Base-by-base conservation (phyloP, 805 yeast species). In the Yamadazyma sp. region DNA sequence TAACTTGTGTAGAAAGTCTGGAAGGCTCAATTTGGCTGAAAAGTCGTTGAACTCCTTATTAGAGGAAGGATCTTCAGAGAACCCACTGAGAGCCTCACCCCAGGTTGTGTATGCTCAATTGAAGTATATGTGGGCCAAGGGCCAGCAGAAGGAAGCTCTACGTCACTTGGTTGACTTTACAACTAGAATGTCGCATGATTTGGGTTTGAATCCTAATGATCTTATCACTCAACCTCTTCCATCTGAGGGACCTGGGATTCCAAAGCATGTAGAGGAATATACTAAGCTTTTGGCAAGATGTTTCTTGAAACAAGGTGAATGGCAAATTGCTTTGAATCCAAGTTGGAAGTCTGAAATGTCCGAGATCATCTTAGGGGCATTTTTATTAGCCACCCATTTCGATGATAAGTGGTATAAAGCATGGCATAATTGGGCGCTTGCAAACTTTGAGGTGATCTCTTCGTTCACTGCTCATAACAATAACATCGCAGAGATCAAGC, bases 361-460 rank as follows among this genome's bases (percentile, higher is more conserved):
- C 1, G 90, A 88, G 29, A 84, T 90, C 1, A 88, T 93, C 47
- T 65, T 93, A 42, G 96, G 97, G 9, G 89, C 97, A 0, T 93
- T 87, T 57, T 66, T 93, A 38, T 70, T 93, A 46, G 98, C 99
- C 0, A 91, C 99, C 0, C 96, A 90, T 57, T 91, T 93, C 60
- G 97, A 93, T 57, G 72, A 77, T 23, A 75, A 77, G 16, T 93
- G 99, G 96, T 93, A 93, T 54, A 93, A 95, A 55, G 99, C 98
- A 12, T 95, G 99, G 99, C 99, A 93, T 58, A 91, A 89, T 55
- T 93, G 99, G 99, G 99, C 99, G 0, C 70, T 95, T 54, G 97
- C 98, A 1, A 93, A 95, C 60, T 93, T 90, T 57, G 97, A 93
- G 56, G 98, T 91, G 1, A 84, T 91, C 14, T 84, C 96, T 0